Conservation (phyloP, 2,329 filamentous ascomycete species). For the Fusarium cicatricum region DNA sequence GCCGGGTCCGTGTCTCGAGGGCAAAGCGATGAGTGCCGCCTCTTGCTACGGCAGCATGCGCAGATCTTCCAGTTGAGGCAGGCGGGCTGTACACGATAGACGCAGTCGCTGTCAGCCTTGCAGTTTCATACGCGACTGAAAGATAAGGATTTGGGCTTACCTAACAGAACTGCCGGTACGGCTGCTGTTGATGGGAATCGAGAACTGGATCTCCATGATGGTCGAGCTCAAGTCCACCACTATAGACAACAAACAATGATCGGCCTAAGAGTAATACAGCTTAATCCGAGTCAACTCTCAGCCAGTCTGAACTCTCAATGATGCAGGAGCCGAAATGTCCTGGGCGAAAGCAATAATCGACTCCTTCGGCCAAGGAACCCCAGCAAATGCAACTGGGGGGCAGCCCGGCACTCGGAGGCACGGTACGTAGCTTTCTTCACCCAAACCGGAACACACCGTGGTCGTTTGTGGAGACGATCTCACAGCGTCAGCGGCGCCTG, state of each 20-base stretch:
- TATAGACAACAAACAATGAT: conserved; percentile 4
- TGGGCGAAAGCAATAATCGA: conserved; percentile 19
- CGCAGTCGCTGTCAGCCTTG: conserved; percentile 19
- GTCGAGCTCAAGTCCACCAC: conserved; percentile 9
- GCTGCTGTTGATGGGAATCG: conserved; percentile 41
- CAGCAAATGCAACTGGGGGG: neutral
- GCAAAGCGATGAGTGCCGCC: conserved; percentile 50
- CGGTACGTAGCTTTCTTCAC: conserved; percentile 5
- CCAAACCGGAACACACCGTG: neutral
- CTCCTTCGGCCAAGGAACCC: conserved; percentile 21
- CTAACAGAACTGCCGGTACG: conserved; percentile 29
- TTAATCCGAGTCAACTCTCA: neutral
- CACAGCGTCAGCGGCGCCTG: conserved; percentile 30
- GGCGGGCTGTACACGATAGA: conserved; percentile 25
- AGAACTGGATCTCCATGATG: conserved; percentile 52
- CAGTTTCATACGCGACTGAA: neutral
- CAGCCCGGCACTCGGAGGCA: conserved; percentile 25
- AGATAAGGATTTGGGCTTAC: conserved; percentile 37
- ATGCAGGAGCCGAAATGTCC: conserved; percentile 14
- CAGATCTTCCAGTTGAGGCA: conserved; percentile 19
- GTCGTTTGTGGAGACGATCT: conserved; percentile 11
- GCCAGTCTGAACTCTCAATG: conserved; percentile 9
- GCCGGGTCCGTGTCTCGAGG: conserved; percentile 48
- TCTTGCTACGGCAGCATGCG: conserved; percentile 28
- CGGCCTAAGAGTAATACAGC: neutral